Evolutionary conservation across 805 yeast species (phyloP), one percentile per base, ranked within the genome.

Genomic region (Zygotorulaspora danielsina): DNA sequence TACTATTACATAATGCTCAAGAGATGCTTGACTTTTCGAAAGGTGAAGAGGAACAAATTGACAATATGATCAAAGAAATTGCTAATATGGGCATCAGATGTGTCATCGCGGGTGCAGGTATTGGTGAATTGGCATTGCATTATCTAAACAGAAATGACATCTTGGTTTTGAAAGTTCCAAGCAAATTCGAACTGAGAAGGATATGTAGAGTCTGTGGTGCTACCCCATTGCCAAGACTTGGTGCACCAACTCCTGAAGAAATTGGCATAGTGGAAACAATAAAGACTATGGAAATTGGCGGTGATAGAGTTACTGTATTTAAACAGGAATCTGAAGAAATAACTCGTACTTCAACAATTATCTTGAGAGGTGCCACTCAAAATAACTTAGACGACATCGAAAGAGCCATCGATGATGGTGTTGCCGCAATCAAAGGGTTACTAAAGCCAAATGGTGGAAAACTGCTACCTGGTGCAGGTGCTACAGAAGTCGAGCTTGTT

Each of bases 371-470:
- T 40, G 98, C 98, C 30, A 93, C 98, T 5, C 90, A 87, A 65
- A 89, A 86, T 67, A 78, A 75, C 61, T 70, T 93, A 60, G 98
- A 93, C 58, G 97, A 93, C 61, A 77, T 93, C 44, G 98, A 93
- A 70, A 79, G 98, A 58, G 95, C 97, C 36, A 86, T 93, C 47
- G 97, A 93, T 60, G 98, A 93, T 57, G 97, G 97, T 58, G 95
- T 93, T 34, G 77, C 86, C 44, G 85, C 94, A 21, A 78, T 90
- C 51, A 93, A 93, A 67, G 89, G 96, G 1, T 72, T 93, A 49
- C 74, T 90, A 53, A 84, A 82, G 64, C 90, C 84, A 60, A 63
- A 72, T 34, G 95, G 90, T 62, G 69, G 76, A 36, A 73, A 85
- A 48, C 73, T 90, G 50, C 72, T 90, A 46, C 89, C 97, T 3